Conservation (phyloP, 176 grass and related monocot genomes). For the Triticum dicoccoides region DNA sequence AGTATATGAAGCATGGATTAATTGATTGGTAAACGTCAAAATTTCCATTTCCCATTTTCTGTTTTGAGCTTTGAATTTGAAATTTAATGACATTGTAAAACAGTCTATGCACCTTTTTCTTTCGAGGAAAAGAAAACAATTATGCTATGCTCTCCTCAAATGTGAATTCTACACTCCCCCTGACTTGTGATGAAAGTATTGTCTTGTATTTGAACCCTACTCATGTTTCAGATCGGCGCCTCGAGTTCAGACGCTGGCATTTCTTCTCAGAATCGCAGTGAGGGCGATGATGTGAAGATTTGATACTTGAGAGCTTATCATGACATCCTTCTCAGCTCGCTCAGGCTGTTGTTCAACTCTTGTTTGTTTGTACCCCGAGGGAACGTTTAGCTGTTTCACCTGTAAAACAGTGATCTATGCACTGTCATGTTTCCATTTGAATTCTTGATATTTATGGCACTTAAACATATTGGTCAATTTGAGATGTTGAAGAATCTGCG, state of each 20-base stretch:
- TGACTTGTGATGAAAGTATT: not conserved
- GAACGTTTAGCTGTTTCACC: not conserved
- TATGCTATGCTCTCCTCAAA: too few relatives aligned
- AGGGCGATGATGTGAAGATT: not conserved
- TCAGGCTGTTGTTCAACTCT: not conserved
- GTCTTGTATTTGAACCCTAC: not conserved
- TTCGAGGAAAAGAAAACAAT: not conserved
- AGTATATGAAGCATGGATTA: too few relatives aligned
- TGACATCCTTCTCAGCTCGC: too few relatives aligned
- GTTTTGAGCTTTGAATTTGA: not conserved
- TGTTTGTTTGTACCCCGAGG: not conserved
- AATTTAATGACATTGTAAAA: not conserved
- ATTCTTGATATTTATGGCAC: too few relatives aligned
- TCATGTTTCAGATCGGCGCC: not conserved
- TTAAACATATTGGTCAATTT: not conserved
- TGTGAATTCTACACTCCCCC: too few relatives aligned
- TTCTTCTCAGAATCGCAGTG: not conserved
- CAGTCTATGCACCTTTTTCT: too few relatives aligned
- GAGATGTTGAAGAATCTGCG: not conserved
- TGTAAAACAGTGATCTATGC: not conserved
- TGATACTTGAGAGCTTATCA: not conserved
- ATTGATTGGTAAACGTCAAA: too few relatives aligned
- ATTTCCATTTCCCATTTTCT: not conserved
- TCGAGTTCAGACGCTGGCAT: not conserved
- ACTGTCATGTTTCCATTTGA: not conserved